These are phyloP conservation scores for Nemophila menziesii DNA, from an alignment of 257 asterid genomes.

Conservation along the genomic window DNA sequence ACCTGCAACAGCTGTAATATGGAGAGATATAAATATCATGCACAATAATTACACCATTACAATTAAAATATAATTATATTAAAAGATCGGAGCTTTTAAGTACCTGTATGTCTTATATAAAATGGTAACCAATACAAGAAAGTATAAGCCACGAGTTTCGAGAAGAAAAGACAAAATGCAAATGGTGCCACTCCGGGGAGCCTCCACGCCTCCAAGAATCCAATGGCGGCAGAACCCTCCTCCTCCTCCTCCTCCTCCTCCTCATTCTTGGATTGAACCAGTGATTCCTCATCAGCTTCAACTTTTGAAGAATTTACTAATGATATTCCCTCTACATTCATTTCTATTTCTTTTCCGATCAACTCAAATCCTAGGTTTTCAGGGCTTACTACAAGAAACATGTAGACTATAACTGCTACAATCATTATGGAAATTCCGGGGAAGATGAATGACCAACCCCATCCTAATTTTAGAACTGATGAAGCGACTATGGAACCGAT, in stretches of 20 bases:
- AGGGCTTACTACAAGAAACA: slow-evolving; percentile 69
- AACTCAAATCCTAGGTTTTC: slow-evolving; percentile 47
- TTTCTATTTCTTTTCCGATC: slow-evolving; percentile 37
- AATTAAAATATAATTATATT: too few species aligned
- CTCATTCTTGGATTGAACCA: slow-evolving; percentile 13
- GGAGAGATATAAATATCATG: slow-evolving; percentile 1
- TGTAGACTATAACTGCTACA: slow-evolving; percentile 32
- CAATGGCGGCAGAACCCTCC: slow-evolving; percentile 49
- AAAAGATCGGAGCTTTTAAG: background rate
- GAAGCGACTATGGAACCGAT: slow-evolving; percentile 86
- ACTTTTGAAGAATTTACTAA: slow-evolving; percentile 35
- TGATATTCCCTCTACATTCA: slow-evolving; percentile 53
- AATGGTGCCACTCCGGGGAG: slow-evolving; percentile 74
- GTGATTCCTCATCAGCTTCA: slow-evolving; percentile 26
- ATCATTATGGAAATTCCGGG: slow-evolving; percentile 58
- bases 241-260: slow-evolving; percentile 8
- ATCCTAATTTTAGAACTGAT: slow-evolving; percentile 62
- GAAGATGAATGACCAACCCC: slow-evolving; percentile 94
- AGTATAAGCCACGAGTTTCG: slow-evolving; percentile 94
- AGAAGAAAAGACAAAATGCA: slow-evolving; percentile 81
- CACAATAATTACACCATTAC: background rate
- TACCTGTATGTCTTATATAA: slow-evolving; percentile 87
- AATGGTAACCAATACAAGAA: slow-evolving; percentile 96
- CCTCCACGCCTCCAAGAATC: slow-evolving; percentile 85
- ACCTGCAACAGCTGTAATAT: slow-evolving; percentile 69